Evolutionary conservation across 768 basidiomycete species (phyloP).

Genomic region (Pleurotus sapidus): DNA sequence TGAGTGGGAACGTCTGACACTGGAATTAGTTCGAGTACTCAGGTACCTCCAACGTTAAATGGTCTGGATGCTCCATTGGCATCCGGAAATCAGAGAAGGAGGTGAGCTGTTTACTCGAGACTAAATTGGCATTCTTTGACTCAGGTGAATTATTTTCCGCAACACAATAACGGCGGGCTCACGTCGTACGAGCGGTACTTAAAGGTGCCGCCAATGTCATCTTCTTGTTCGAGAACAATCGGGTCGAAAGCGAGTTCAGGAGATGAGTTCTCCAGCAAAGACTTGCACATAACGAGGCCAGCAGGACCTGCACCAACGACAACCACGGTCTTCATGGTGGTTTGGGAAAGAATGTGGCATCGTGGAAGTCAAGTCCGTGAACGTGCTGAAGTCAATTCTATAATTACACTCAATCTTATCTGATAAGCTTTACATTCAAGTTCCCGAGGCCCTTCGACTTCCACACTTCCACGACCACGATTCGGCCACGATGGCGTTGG

Average conservation of each 20-base stretch:
- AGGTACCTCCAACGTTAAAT: conserved; percentile 38
- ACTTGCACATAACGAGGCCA: conserved; percentile 48
- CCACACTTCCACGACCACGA: background rate
- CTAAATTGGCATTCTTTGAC: conserved; percentile 42
- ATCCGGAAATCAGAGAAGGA: conserved; percentile 59
- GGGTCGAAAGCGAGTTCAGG: conserved; percentile 44
- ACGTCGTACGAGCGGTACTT: conserved; percentile 46
- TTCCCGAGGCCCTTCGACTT: background rate
- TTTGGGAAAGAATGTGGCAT: background rate
- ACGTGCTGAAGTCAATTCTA: background rate
- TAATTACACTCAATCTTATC: background rate
- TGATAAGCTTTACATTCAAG: background rate
- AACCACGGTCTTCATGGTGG: conserved; percentile 28
- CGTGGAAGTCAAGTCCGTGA: background rate
- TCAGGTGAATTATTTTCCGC: no score
- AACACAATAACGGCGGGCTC: background rate
- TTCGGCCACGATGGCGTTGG: background rate
- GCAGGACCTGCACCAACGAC: conserved; percentile 47
- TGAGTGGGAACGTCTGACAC: background rate
- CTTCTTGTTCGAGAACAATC: conserved; percentile 44
- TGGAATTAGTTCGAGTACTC: background rate
- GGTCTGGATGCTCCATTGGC: conserved; percentile 42
- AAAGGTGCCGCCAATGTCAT: conserved; percentile 51
- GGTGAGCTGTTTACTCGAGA: conserved; percentile 60
- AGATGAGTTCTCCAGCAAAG: conserved; percentile 37